Evolutionary conservation across 176 grass and related monocot species (phyloP).

Genomic region (Avena atlantica): DNA sequence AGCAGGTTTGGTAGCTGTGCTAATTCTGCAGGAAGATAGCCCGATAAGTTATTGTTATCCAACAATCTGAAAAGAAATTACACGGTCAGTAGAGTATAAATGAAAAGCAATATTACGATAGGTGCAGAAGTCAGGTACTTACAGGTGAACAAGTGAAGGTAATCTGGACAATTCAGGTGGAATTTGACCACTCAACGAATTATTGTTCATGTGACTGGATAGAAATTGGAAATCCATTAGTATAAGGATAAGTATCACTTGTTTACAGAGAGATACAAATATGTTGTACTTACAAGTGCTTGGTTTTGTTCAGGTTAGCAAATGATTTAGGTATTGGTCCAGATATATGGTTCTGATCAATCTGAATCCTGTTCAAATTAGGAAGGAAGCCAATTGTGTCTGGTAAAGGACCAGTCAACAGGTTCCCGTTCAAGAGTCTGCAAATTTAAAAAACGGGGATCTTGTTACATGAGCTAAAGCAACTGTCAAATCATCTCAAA

Average conservation of each 20-base stretch:
- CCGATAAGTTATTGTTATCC: slow-evolving; percentile 82
- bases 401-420: slow-evolving; percentile 78
- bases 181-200: slow-evolving; percentile 96
- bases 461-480: slow-evolving; percentile 15
- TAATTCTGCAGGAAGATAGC: slow-evolving; percentile 62
- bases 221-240: slow-evolving; percentile 40
- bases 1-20: slow-evolving; percentile 57
- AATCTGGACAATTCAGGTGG: slow-evolving; percentile 81
- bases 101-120: slow-evolving; percentile 35
- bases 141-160: slow-evolving; percentile 89
- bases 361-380: slow-evolving; percentile 92
- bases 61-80: slow-evolving; percentile 62
- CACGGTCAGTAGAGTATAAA: slow-evolving; percentile 39
- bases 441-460: slow-evolving; percentile 23
- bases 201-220: slow-evolving; percentile 98
- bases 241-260: slow-evolving; percentile 32
- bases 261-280: slow-evolving; percentile 30
- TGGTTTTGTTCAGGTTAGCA: slow-evolving; percentile 77
- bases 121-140: slow-evolving; percentile 50
- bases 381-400: slow-evolving; percentile 76
- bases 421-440: slow-evolving; percentile 91
- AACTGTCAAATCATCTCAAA: slow-evolving; percentile 18
- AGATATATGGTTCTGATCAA: slow-evolving; percentile 90
- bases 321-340: slow-evolving; percentile 89
- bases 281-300: slow-evolving; percentile 89